phyloP scores from a whole-genome alignment of 2,329 filamentous ascomycete species.

The Talaromyces amestolkiae region DNA sequence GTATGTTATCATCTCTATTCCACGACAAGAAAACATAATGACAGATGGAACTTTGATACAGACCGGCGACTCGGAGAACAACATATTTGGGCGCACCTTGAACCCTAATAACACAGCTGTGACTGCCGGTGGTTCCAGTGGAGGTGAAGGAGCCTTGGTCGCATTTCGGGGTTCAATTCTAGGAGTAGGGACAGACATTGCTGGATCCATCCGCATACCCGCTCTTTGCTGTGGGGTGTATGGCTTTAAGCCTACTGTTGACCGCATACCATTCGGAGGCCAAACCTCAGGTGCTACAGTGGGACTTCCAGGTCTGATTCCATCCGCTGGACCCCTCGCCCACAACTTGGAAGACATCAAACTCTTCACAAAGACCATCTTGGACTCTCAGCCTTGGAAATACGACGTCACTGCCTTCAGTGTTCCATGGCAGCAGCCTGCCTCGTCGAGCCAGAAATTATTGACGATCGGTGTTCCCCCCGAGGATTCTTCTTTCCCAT shows the following conservation, averaged over 20 bases:
- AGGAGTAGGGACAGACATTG: slow-evolving; percentile 36
- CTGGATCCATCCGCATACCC: slow-evolving; percentile 34
- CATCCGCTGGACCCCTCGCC: slow-evolving; percentile 35
- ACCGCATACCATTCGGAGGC: slow-evolving; percentile 49
- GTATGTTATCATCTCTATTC: slow-evolving; percentile 40
- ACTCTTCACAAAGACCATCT: background rate
- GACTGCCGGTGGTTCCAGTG: slow-evolving; percentile 32
- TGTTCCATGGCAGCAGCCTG: slow-evolving; percentile 25
- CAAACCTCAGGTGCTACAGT: slow-evolving; percentile 22
- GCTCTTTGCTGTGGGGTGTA: slow-evolving; percentile 35
- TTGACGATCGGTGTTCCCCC: slow-evolving; percentile 44
- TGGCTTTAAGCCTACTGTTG: slow-evolving; percentile 37
- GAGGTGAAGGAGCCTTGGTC: slow-evolving; percentile 38
- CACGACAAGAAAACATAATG: background rate
- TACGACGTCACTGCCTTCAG: slow-evolving; percentile 27
- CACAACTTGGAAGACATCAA: slow-evolving; percentile 4
- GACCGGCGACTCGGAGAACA: slow-evolving; percentile 36
- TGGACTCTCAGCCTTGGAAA: slow-evolving; percentile 23
- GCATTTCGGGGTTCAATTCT: slow-evolving; percentile 34
- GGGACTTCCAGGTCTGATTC: slow-evolving; percentile 27
- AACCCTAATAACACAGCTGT: slow-evolving; percentile 31
- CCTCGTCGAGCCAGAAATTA: slow-evolving; percentile 11
- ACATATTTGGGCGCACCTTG: slow-evolving; percentile 26
- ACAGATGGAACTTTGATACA: background rate
- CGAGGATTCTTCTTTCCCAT: slow-evolving; percentile 31